Conservation (phyloP, 148 eudicot genomes). For the Suaeda aralocaspica region DNA sequence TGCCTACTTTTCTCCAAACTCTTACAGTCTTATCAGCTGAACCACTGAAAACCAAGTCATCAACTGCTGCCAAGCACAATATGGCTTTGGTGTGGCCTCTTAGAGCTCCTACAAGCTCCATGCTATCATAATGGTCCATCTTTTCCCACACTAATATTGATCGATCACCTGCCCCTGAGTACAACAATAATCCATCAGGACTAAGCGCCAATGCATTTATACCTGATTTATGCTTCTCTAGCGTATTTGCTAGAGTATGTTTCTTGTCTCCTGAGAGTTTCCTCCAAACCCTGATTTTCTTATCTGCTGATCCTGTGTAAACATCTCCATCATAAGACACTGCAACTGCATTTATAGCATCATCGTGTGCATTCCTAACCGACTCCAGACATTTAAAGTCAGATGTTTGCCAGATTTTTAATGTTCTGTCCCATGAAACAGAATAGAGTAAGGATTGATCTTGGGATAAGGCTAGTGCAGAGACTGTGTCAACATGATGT, state of each 20-base stretch:
- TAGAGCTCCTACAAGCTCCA: slow-evolving; percentile 45
- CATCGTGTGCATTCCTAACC: slow-evolving; percentile 67
- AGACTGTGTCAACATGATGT: slow-evolving; percentile 77
- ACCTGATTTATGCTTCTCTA: slow-evolving; percentile 63
- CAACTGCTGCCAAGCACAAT: slow-evolving; percentile 48
- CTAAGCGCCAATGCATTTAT: slow-evolving; percentile 75
- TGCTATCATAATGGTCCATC: slow-evolving; percentile 29
- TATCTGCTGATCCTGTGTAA: slow-evolving; percentile 89
- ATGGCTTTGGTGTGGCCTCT: slow-evolving; percentile 72
- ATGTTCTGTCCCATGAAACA: slow-evolving; percentile 82
- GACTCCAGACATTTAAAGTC: slow-evolving; percentile 87
- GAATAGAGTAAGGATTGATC: slow-evolving; percentile 72
- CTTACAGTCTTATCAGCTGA: slow-evolving; percentile 79
- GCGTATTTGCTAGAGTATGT: slow-evolving; percentile 42
- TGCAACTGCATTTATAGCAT: slow-evolving; percentile 73
- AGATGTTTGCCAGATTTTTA: slow-evolving; percentile 61
- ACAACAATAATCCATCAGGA: slow-evolving; percentile 48
- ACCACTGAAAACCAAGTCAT: slow-evolving; percentile 66
- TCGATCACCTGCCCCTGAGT: slow-evolving; percentile 76
- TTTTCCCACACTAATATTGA: slow-evolving; percentile 69
- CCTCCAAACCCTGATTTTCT: slow-evolving; percentile 68
- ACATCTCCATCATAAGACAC: slow-evolving; percentile 46
- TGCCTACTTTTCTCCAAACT: slow-evolving; percentile 58
- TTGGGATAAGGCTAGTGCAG: slow-evolving; percentile 53
- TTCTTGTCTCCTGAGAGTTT: slow-evolving; percentile 38